A percentile compares a stretch with the other conserved stretches of the same genome.
phyloP scores from a whole-genome alignment of 495 filamentous ascomycete species.

The Bryoglossum gracile region DNA sequence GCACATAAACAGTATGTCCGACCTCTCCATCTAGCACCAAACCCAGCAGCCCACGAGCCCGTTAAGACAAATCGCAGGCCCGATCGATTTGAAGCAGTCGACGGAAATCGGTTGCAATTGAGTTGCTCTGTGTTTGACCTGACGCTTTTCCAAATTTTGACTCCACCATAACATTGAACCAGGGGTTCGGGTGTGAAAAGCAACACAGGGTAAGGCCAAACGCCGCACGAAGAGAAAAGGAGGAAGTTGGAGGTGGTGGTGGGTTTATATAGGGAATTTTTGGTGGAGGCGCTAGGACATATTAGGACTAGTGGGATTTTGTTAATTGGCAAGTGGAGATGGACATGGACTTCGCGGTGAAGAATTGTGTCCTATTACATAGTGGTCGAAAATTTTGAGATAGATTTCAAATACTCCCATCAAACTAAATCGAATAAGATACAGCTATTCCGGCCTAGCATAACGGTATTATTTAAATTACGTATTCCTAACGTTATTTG shows the following conservation, averaged over 20 bases:
- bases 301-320: neutral
- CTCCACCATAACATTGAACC: conserved; percentile 19
- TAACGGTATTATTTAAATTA: no score
- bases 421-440: no score
- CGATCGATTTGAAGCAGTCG: conserved; percentile 16
- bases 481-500: no score
- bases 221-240: conserved; percentile 25
- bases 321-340: no score
- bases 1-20: conserved; percentile 19
- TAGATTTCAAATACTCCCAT: no score
- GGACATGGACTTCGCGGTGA: no score
- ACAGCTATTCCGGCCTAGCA: no score
- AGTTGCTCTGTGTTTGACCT: conserved; percentile 25
- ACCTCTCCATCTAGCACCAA: conserved; percentile 9
- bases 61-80: conserved; percentile 26
- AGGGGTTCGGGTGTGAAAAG: conserved; percentile 17
- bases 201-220: conserved; percentile 25
- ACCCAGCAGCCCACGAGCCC: conserved; percentile 24
- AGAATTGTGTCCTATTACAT: no score
- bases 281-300: neutral
- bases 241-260: neutral
- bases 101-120: conserved; percentile 25
- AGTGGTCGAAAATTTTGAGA: no score
- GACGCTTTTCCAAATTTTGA: conserved; percentile 24
- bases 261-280: neutral